These are phyloP conservation scores for Angophora floribunda DNA, from an alignment of 345 rosid genomes.

Conservation along the genomic window DNA sequence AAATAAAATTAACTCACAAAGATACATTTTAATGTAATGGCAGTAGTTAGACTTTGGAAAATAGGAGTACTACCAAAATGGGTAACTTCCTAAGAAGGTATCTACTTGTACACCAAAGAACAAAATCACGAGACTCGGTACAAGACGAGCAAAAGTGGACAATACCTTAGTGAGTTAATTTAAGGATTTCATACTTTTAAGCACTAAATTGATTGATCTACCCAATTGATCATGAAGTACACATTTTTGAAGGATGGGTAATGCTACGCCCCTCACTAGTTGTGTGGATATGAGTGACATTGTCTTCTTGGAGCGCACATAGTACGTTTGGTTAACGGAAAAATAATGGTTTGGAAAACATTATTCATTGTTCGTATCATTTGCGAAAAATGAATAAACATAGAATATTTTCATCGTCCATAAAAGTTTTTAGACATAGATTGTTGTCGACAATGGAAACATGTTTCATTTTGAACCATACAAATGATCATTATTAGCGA, in stretches of 20 bases:
- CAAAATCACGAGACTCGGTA: background rate
- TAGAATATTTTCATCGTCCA: background rate
- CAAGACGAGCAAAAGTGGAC: background rate
- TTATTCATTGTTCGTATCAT: background rate
- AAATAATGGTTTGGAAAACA: background rate
- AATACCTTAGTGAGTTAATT: too few relatives aligned
- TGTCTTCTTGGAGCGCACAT: background rate
- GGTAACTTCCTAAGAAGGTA: background rate
- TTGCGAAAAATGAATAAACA: too few relatives aligned
- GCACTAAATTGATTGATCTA: background rate
- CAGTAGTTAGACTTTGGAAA: background rate
- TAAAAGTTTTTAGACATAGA: background rate
- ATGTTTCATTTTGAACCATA: too few relatives aligned
- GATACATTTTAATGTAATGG: background rate
- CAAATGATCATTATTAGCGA: too few relatives aligned
- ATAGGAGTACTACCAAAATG: background rate
- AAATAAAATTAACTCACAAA: too few relatives aligned
- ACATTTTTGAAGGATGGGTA: background rate
- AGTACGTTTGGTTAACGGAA: too few relatives aligned
- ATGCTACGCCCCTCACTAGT: background rate
- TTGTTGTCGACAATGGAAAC: too few relatives aligned
- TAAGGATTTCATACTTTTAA: background rate
- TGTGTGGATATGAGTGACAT: background rate
- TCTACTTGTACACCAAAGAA: background rate
- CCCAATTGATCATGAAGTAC: background rate